Evolutionary conservation across 257 asterid genomes (phyloP).

Genomic region (Prunella vulgaris): DNA sequence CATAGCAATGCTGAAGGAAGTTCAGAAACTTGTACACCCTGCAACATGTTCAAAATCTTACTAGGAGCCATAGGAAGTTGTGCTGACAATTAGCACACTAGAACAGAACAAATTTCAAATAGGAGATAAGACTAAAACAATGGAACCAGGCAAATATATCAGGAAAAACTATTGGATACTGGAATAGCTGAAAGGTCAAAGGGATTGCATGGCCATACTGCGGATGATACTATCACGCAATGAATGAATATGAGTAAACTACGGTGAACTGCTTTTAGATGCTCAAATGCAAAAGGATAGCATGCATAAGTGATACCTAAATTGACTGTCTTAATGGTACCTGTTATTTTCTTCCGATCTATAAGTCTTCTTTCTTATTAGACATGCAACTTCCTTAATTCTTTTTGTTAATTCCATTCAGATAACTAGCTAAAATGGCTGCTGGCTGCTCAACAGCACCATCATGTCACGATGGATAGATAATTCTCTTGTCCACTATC

Average conservation of each 20-base stretch:
- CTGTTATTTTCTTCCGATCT: neutral
- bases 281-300: neutral
- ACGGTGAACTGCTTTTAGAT: neutral
- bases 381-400: neutral
- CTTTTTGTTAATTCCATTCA: neutral
- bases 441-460: neutral
- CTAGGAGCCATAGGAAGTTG: neutral
- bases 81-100: slow-evolving; percentile 4
- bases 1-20: slow-evolving; percentile 11
- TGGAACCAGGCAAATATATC: neutral
- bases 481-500: neutral
- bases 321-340: neutral
- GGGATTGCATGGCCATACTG: too few species aligned
- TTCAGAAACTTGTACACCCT: slow-evolving; percentile 23
- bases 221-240: neutral
- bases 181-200: slow-evolving; percentile 11
- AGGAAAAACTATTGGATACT: neutral
- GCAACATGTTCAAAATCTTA: slow-evolving; percentile 21
- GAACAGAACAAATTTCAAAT: neutral
- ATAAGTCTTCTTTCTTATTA: neutral
- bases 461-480: neutral
- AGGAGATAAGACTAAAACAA: neutral
- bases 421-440: neutral
- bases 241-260: neutral
- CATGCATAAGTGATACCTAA: slow-evolving; percentile 1